These are phyloP conservation scores for Tardiomyces digboiensis DNA, from an alignment of 1,139 yeast genomes.

Conservation along the genomic window DNA sequence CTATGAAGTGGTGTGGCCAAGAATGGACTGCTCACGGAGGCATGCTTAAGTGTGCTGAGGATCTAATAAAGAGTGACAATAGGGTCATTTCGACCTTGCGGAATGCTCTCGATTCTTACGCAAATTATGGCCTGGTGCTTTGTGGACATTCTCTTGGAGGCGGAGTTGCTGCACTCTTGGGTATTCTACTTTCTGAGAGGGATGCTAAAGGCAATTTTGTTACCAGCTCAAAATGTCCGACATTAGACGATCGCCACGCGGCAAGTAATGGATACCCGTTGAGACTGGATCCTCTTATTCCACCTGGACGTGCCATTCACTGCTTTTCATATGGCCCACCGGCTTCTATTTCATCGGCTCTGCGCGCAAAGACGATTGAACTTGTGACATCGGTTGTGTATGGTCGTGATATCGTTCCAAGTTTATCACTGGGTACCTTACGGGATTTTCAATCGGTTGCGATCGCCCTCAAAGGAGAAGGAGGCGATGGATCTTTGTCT, in stretches of 20 bases:
- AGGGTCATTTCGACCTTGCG: conserved; percentile 20
- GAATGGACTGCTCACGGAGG: conserved; percentile 27
- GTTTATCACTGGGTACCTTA: conserved; percentile 25
- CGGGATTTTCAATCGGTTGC: conserved; percentile 27
- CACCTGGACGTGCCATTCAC: conserved; percentile 22
- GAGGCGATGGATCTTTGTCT: background rate
- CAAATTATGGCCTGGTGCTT: conserved; percentile 23
- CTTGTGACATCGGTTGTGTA: conserved; percentile 26
- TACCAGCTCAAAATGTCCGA: conserved; percentile 10
- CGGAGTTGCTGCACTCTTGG: conserved; percentile 27
- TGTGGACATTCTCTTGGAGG: conserved; percentile 31
- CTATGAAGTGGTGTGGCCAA: conserved; percentile 21
- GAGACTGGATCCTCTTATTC: conserved; percentile 14
- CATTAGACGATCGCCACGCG: too few relatives aligned
- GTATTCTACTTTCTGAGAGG: conserved; percentile 21
- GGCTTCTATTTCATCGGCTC: conserved; percentile 21
- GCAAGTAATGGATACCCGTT: too few relatives aligned
- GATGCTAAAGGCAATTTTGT: conserved; percentile 14
- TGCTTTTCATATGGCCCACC: conserved; percentile 30
- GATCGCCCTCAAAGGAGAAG: conserved; percentile 1
- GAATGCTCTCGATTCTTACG: conserved; percentile 18
- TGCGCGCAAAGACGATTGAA: conserved; percentile 19
- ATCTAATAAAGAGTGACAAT: conserved; percentile 14
- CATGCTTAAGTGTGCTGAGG: conserved; percentile 24
- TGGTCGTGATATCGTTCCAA: conserved; percentile 27